Evolutionary conservation across 1,284 basidiomycete species (phyloP).

Genomic region (Pyrrhoderma lamaoense): DNA sequence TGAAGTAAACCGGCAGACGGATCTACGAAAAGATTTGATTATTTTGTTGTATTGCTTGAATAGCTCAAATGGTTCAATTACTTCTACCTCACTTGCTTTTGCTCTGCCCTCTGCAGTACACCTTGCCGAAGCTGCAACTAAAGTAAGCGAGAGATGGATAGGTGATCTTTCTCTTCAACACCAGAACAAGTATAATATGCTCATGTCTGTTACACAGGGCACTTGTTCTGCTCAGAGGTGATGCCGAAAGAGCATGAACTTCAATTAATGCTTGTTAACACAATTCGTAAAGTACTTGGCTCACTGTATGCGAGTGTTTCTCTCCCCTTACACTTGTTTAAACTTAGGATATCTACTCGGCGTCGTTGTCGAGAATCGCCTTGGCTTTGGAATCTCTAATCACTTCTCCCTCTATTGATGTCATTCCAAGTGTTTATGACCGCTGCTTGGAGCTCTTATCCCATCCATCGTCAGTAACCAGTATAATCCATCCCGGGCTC

Average conservation of each 20-base stretch:
- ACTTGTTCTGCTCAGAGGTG: conserved; percentile 64
- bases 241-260: conserved; percentile 63
- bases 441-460: conserved; percentile 56
- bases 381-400: conserved; percentile 67
- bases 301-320: conserved; percentile 2
- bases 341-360: conserved; percentile 51
- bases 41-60: conserved; percentile 62
- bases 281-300: conserved; percentile 56
- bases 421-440: conserved; percentile 65
- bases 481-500: conserved; percentile 10
- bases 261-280: conserved; percentile 76
- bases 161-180: conserved; percentile 34
- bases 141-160: conserved; percentile 57
- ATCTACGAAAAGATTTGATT: conserved; percentile 34
- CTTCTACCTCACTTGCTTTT: conserved; percentile 46
- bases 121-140: conserved; percentile 58
- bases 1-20: conserved; percentile 34
- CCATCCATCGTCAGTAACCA: conserved; percentile 64
- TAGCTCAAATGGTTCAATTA: conserved; percentile 36
- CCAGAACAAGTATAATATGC: conserved; percentile 3
- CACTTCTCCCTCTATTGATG: conserved; percentile 48
- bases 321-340: conserved; percentile 7
- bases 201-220: conserved; percentile 40
- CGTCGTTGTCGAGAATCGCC: conserved; percentile 48
- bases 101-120: conserved; percentile 65